Evolutionary conservation across 1,284 basidiomycete species (phyloP).

Genomic region (Sporisorium scitamineum): DNA sequence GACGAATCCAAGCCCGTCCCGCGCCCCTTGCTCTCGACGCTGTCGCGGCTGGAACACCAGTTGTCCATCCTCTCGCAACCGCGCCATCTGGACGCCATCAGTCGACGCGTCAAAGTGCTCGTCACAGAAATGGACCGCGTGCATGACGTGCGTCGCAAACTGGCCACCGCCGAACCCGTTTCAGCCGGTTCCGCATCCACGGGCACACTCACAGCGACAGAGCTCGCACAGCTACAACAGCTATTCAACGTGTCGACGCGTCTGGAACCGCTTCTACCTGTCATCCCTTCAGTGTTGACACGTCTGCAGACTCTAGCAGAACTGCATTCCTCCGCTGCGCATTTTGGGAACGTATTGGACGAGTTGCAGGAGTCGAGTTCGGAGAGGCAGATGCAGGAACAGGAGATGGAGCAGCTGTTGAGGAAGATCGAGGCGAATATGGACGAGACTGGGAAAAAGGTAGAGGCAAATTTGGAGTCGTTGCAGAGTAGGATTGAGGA

Average conservation of each 20-base stretch:
- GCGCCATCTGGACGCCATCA: constrained; percentile 95
- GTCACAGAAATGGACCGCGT: constrained; percentile 91
- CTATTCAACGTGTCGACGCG: constrained; percentile 82
- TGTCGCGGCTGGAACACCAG: constrained; percentile 85
- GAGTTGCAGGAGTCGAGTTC: constrained; percentile 80
- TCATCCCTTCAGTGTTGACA: constrained; percentile 89
- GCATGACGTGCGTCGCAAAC: constrained; percentile 73
- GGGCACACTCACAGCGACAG: constrained; percentile 27
- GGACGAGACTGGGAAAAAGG: constrained; percentile 75
- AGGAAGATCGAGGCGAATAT: constrained; percentile 72
- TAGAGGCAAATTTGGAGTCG: constrained; percentile 72
- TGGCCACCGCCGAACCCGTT: constrained; percentile 69
- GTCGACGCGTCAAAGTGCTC: constrained; percentile 89
- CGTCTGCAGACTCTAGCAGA: constrained; percentile 85
- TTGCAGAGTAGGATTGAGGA: constrained; percentile 79
- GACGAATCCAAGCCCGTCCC: constrained; percentile 72
- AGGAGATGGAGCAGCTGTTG: constrained; percentile 79
- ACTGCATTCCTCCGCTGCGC: constrained; percentile 83
- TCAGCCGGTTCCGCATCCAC: constrained; percentile 17
- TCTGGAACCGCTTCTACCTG: constrained; percentile 85
- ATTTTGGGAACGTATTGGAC: constrained; percentile 75
- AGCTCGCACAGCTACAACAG: constrained; percentile 44
- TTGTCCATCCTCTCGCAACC: constrained; percentile 91
- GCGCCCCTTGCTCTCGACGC: constrained; percentile 82
- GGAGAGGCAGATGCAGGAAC: constrained; percentile 75